phyloP scores from a whole-genome alignment of 768 basidiomycete species.

The Cystobasidium onofrii region DNA sequence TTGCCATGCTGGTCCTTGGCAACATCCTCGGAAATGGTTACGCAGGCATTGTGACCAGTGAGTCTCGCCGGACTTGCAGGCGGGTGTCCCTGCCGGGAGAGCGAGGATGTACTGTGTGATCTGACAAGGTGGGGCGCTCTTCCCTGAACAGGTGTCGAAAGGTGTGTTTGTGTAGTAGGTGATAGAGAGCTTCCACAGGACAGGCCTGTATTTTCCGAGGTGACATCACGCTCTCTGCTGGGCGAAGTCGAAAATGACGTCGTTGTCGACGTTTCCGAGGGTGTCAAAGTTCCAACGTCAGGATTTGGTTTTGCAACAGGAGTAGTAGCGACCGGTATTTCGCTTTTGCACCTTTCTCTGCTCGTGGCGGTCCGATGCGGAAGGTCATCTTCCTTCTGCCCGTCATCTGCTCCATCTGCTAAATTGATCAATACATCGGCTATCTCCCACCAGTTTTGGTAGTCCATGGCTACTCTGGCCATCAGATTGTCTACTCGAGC shows the following conservation, averaged over 20 bases:
- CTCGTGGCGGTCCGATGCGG: background rate
- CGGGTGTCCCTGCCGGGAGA: background rate
- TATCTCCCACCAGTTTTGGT: slow-evolving; percentile 31
- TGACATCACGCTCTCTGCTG: too few species aligned
- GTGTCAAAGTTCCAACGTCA: too few species aligned
- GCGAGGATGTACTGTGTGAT: background rate
- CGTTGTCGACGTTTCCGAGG: too few species aligned
- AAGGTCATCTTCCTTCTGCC: background rate
- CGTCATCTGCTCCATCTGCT: slow-evolving; percentile 30
- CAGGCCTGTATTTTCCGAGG: too few species aligned
- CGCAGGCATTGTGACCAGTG: background rate
- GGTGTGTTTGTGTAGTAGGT: background rate
- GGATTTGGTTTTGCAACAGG: too few species aligned
- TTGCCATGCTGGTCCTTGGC: background rate
- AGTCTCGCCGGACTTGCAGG: background rate
- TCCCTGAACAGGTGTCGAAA: background rate
- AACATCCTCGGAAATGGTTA: background rate
- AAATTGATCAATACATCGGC: slow-evolving; percentile 32
- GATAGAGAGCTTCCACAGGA: too few species aligned
- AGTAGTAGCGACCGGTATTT: background rate
- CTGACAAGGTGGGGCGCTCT: background rate
- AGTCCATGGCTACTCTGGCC: slow-evolving; percentile 23
- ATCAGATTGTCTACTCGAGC: slow-evolving; percentile 26
- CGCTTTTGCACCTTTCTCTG: background rate
- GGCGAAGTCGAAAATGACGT: too few species aligned